Percentiles rank a stretch among this genome's conserved stretches.
Conservation (phyloP, 257 asterid genomes). For the Nyctanthes arbortristis region DNA sequence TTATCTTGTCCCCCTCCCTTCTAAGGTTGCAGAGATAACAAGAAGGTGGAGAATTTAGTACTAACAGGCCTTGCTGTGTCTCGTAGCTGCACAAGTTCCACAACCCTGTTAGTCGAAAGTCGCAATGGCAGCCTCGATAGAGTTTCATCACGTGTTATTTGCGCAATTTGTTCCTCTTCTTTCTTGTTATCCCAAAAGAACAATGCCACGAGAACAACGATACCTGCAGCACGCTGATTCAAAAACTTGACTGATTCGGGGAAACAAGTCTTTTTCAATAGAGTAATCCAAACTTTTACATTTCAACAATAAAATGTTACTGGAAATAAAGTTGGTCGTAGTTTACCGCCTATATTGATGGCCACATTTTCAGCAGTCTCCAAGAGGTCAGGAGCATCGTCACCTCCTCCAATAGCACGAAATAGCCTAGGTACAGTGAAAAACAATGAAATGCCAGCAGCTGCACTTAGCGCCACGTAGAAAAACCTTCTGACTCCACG, state of each 20-base stretch:
- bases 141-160: constrained; percentile 80
- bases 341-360: constrained; percentile 75
- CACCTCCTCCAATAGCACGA: constrained; percentile 78
- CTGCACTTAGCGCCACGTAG: constrained; percentile 83
- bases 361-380: constrained; percentile 75
- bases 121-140: constrained; percentile 92
- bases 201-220: constrained; percentile 70
- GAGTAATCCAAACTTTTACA: neutral
- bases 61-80: constrained; percentile 96
- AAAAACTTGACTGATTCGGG: constrained; percentile 45
- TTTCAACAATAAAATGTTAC: neutral
- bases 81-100: constrained; percentile 93
- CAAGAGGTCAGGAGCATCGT: constrained; percentile 73
- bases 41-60: constrained; percentile 2
- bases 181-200: constrained; percentile 88
- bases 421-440: constrained; percentile 75
- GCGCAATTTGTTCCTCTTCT: constrained; percentile 95
- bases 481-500: constrained; percentile 89
- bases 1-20: neutral
- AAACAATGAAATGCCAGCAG: constrained; percentile 85
- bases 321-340: constrained; percentile 8
- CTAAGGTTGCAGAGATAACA: neutral
- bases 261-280: constrained; percentile 6
- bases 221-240: constrained; percentile 87
- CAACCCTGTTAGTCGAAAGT: constrained; percentile 88